phyloP scores from a whole-genome alignment of 176 grass and related monocot genomes.

The Coix lacrymajobi region DNA sequence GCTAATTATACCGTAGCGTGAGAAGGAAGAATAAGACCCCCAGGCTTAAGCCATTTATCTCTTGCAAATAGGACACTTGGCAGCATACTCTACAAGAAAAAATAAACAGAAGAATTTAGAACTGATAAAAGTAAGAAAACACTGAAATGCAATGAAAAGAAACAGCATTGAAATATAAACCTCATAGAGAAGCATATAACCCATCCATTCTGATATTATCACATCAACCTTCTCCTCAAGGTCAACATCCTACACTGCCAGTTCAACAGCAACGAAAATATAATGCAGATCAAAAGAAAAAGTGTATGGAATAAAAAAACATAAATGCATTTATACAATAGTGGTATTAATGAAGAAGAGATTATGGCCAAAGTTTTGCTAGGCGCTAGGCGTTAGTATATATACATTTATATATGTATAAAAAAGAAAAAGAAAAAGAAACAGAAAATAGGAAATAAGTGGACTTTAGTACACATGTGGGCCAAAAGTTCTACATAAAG shows the following conservation, averaged over 20 bases:
- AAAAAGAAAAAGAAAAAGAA: too few relatives aligned
- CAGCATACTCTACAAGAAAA: constrained; percentile 71
- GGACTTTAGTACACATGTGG: too few relatives aligned
- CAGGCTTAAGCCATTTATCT: constrained; percentile 94
- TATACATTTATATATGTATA: too few relatives aligned
- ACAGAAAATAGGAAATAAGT: too few relatives aligned
- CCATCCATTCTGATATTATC: constrained; percentile 99
- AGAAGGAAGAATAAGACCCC: constrained; percentile 94
- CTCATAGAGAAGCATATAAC: constrained; percentile 96
- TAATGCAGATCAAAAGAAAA: constrained; percentile 13
- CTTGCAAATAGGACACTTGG: constrained; percentile 86
- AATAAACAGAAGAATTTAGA: constrained; percentile 20
- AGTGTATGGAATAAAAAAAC: not conserved
- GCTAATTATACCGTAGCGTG: constrained; percentile 71
- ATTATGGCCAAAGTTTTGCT: too few relatives aligned
- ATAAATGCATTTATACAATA: constrained; percentile 10
- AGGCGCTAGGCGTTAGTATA: too few relatives aligned
- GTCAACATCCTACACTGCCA: constrained; percentile 61
- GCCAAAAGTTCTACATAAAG: too few relatives aligned
- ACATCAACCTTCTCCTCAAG: constrained; percentile 89
- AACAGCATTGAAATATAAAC: constrained; percentile 25
- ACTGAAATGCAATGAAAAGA: constrained; percentile 10
- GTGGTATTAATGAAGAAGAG: not conserved
- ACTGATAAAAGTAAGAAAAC: constrained; percentile 6
- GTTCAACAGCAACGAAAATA: constrained; percentile 17